Conservation (phyloP, 2,329 filamentous ascomycete species). For the Zasmidium citrigriseum region DNA sequence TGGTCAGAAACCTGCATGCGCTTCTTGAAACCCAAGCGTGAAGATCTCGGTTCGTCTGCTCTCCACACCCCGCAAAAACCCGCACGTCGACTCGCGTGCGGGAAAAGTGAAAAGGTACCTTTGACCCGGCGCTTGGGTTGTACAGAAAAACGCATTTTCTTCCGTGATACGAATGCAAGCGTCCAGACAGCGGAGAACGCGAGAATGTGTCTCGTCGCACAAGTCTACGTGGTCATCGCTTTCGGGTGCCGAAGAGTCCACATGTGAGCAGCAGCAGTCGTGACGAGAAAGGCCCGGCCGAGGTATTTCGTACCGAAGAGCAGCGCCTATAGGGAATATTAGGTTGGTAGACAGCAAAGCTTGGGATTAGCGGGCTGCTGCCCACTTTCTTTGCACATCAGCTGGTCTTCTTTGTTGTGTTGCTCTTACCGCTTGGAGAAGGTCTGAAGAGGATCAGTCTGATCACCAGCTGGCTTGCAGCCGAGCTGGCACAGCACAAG, state of each 20-base stretch:
- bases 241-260: not conserved
- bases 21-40: not conserved
- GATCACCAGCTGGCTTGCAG: not conserved
- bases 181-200: not conserved
- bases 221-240: not conserved
- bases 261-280: not conserved
- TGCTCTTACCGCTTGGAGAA: not conserved
- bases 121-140: not conserved
- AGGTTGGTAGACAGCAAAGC: no score
- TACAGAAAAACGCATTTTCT: not conserved
- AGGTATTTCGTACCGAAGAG: not conserved
- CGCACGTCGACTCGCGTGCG: not conserved
- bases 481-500: not conserved
- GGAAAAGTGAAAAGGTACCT: not conserved
- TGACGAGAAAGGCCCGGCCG: not conserved
- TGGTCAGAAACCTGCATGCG: not conserved
- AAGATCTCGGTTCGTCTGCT: constrained; percentile 3
- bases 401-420: not conserved
- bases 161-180: not conserved
- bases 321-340: not conserved
- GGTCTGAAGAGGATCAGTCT: not conserved
- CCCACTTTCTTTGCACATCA: not conserved
- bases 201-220: not conserved
- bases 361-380: not conserved
- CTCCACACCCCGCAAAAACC: not conserved